Percentiles rank a stretch among this genome's conserved stretches.
Conservation (phyloP, 257 asterid genomes). For the Petunia axillaris region DNA sequence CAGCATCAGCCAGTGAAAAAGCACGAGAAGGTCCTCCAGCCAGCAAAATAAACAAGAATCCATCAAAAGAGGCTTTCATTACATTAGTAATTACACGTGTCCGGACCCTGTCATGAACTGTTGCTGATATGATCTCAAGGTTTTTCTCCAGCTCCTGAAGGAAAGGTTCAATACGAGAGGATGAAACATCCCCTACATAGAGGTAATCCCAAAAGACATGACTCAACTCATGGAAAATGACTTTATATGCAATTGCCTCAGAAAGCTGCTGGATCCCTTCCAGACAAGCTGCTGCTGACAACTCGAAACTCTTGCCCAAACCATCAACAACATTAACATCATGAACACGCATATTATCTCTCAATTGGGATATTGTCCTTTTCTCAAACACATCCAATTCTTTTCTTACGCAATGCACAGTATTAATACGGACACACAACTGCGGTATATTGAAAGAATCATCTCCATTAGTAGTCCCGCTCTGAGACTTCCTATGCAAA, state of each 20-base stretch:
- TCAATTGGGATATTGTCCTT: conserved; percentile 62
- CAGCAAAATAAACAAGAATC: conserved; percentile 76
- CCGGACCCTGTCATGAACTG: conserved; percentile 81
- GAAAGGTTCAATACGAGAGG: conserved; percentile 85
- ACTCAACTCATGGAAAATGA: conserved; percentile 69
- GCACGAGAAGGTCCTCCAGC: conserved; percentile 80
- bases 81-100: conserved; percentile 82
- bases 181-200: conserved; percentile 64
- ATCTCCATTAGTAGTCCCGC: conserved; percentile 38
- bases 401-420: conserved; percentile 68
- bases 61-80: conserved; percentile 90
- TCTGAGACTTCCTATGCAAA: conserved; percentile 54
- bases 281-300: conserved; percentile 63
- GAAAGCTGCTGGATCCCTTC: conserved; percentile 84
- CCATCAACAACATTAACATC: conserved; percentile 46
- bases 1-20: conserved; percentile 58
- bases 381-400: conserved; percentile 68
- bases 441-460: conserved; percentile 52
- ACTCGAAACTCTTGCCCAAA: conserved; percentile 51
- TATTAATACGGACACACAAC: conserved; percentile 77
- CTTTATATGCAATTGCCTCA: conserved; percentile 73
- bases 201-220: conserved; percentile 64
- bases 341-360: conserved; percentile 47
- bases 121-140: conserved; percentile 68
- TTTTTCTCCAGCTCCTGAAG: conserved; percentile 78